A percentile compares a stretch with the other conserved stretches of the same genome.
Conservation (phyloP, 805 yeast species). For the Starmerella tilneyi region DNA sequence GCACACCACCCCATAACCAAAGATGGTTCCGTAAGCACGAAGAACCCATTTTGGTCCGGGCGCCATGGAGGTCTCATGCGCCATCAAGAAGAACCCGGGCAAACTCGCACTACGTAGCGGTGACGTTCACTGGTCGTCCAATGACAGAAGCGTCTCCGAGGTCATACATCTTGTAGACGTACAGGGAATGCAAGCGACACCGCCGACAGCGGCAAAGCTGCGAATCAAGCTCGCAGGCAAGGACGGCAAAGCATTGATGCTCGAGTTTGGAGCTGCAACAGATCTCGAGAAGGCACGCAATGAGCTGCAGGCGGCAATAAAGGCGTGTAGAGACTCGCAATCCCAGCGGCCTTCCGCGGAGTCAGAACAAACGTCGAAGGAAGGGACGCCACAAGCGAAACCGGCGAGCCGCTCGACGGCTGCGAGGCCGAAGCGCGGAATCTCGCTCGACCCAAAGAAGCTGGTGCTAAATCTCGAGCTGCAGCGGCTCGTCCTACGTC, state of each 20-base stretch:
- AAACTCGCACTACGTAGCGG: conserved; percentile 11
- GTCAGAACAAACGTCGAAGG: conserved; percentile 39
- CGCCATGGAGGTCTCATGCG: conserved; percentile 11
- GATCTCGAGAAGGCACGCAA: conserved; percentile 49
- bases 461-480: conserved; percentile 61
- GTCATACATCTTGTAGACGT: conserved; percentile 16
- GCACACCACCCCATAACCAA: too few relatives aligned
- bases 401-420: not conserved
- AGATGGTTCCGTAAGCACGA: too few relatives aligned
- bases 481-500: conserved; percentile 66
- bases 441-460: conserved; percentile 44
- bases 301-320: conserved; percentile 25
- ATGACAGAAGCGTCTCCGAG: conserved; percentile 7
- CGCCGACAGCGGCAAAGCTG: conserved; percentile 29
- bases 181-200: conserved; percentile 30
- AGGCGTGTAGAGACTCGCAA: conserved; percentile 44
- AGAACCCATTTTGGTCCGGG: not conserved
- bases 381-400: not conserved
- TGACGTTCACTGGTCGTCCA: conserved; percentile 18
- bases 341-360: conserved; percentile 40
- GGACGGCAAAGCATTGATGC: conserved; percentile 32
- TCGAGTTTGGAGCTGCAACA: conserved; percentile 59
- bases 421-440: conserved; percentile 7
- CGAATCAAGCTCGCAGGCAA: conserved; percentile 24
- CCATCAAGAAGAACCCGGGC: conserved; percentile 25